phyloP scores from a whole-genome alignment of 768 basidiomycete genomes.

The Suillus bovinus region DNA sequence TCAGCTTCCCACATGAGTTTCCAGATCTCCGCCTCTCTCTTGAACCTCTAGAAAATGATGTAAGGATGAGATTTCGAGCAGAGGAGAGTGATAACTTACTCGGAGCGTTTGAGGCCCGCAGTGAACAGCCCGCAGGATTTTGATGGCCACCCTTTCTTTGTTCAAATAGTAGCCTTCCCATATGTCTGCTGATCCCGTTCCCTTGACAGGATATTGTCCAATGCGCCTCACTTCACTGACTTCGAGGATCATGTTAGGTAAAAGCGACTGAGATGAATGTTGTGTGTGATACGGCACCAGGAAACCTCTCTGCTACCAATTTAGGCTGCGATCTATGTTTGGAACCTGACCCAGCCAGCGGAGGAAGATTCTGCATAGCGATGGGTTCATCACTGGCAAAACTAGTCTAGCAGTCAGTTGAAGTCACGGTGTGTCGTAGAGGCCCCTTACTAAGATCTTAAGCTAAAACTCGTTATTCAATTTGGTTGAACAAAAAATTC shows the following conservation, averaged over 20 bases:
- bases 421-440: no score
- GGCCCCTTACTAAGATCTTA: no score
- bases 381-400: constrained; percentile 23
- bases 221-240: constrained; percentile 53
- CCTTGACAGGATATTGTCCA: constrained; percentile 50
- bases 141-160: constrained; percentile 57
- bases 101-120: constrained; percentile 44
- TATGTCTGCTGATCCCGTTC: constrained; percentile 54
- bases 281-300: constrained; percentile 55
- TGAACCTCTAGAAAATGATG: constrained; percentile 43
- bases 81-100: constrained; percentile 25
- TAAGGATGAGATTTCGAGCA: background rate
- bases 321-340: constrained; percentile 43
- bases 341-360: constrained; percentile 10
- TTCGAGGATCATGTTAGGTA: constrained; percentile 50
- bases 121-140: constrained; percentile 52
- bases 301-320: no score
- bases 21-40: constrained; percentile 57
- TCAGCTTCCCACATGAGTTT: constrained; percentile 52
- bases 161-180: constrained; percentile 56
- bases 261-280: constrained; percentile 41
- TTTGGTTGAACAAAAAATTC: no score
- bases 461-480: no score
- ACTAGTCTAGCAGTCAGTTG: background rate
- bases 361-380: constrained; percentile 23